Evolutionary conservation across 2,329 filamentous ascomycete species (phyloP).

Genomic region (Penicillium olsonii): DNA sequence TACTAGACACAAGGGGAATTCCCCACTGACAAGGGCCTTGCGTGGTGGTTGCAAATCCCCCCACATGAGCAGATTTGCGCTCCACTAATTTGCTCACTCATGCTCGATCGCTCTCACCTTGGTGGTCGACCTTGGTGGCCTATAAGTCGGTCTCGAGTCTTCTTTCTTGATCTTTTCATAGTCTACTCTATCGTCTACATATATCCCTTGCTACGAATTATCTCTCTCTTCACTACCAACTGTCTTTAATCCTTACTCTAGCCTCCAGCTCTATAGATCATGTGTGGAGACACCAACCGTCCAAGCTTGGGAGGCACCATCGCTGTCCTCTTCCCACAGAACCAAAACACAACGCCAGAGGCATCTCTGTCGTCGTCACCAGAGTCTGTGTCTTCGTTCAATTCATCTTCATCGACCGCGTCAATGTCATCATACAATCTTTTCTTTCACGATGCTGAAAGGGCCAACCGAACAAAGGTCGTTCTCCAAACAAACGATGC

Average conservation of each 20-base stretch:
- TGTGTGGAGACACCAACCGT: slow-evolving; percentile 51
- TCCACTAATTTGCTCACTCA: slow-evolving; percentile 17
- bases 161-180: not conserved
- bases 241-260: no score
- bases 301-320: slow-evolving; percentile 46
- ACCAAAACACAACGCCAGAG: slow-evolving; percentile 9
- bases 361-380: slow-evolving; percentile 21
- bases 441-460: slow-evolving; percentile 29
- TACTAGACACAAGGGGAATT: no score
- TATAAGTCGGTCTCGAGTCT: not conserved
- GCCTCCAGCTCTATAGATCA: slow-evolving; percentile 38
- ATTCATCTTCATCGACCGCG: slow-evolving; percentile 13
- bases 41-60: not conserved
- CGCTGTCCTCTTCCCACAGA: slow-evolving; percentile 34
- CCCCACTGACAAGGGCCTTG: not conserved
- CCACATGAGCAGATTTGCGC: slow-evolving; percentile 20
- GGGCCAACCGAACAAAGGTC: slow-evolving; percentile 19
- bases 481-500: slow-evolving; percentile 31
- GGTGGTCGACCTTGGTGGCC: slow-evolving; percentile 14
- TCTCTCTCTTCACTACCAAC: no score
- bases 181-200: not conserved
- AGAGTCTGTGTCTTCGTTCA: slow-evolving; percentile 19
- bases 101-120: slow-evolving; percentile 32
- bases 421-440: slow-evolving; percentile 31
- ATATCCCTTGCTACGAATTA: not conserved